Conservation (phyloP, 805 yeast genomes). For the Candida dajiaensis region DNA sequence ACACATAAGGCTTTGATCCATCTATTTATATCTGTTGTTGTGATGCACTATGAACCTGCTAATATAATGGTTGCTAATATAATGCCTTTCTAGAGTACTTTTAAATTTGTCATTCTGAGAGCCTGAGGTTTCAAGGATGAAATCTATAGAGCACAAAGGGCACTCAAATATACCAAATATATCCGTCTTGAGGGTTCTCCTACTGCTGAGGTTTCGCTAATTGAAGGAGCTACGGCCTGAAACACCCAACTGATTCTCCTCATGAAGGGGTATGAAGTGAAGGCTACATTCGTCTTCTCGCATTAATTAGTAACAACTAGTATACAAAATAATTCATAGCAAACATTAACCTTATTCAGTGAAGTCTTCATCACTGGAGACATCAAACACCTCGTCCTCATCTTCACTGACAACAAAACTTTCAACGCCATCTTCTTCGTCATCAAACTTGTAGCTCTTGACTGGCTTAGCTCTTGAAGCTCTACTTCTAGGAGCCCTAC, state of each 20-base stretch:
- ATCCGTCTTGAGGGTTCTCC: no score
- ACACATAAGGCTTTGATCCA: neutral
- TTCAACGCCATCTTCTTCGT: slow-evolving; percentile 1
- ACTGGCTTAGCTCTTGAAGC: slow-evolving; percentile 15
- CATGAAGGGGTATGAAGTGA: no score
- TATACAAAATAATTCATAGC: neutral
- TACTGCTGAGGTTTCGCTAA: no score
- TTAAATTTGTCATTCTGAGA: no score
- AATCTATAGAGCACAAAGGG: no score
- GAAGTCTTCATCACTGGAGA: slow-evolving; percentile 13
- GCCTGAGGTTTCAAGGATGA: no score
- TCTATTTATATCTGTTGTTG: no score
- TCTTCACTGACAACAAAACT: slow-evolving; percentile 4
- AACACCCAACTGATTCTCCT: no score
- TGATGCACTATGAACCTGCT: neutral
- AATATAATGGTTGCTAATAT: neutral
- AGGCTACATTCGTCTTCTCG: neutral
- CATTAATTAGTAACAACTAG: neutral
- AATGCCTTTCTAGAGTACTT: no score
- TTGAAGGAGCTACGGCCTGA: no score
- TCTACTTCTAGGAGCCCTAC: slow-evolving; percentile 14
- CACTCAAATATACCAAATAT: no score
- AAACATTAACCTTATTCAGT: slow-evolving; percentile 1
- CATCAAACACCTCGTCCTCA: slow-evolving; percentile 7
- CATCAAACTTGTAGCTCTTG: slow-evolving; percentile 9